Evolutionary conservation across 2,329 filamentous ascomycete species (phyloP).

Genomic region (Xylaria sp.): DNA sequence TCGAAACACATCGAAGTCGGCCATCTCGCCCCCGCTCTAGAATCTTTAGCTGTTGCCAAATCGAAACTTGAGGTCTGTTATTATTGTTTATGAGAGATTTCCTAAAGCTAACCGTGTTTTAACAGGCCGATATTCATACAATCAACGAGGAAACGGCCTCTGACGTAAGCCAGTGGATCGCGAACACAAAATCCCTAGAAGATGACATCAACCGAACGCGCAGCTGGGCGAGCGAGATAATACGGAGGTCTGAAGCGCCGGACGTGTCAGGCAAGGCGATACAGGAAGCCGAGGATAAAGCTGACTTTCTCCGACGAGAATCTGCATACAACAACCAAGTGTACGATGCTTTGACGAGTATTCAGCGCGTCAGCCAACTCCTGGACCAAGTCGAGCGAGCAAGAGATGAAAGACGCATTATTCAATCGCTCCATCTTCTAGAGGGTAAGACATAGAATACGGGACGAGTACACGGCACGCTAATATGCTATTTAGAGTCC

Average conservation of each 20-base stretch:
- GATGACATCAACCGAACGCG: slow-evolving; percentile 86
- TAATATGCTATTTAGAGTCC: slow-evolving; percentile 57
- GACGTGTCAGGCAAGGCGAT: slow-evolving; percentile 64
- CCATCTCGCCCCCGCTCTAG: slow-evolving; percentile 56
- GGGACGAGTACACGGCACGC: slow-evolving; percentile 16
- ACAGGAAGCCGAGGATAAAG: slow-evolving; percentile 64
- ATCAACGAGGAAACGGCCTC: slow-evolving; percentile 81
- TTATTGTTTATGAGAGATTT: background rate
- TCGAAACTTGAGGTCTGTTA: slow-evolving; percentile 57
- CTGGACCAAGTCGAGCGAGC: slow-evolving; percentile 70
- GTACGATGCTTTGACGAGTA: slow-evolving; percentile 59
- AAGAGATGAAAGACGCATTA: slow-evolving; percentile 63
- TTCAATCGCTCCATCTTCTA: slow-evolving; percentile 67
- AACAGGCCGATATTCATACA: slow-evolving; percentile 74
- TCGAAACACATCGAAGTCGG: slow-evolving; percentile 50
- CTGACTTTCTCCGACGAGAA: slow-evolving; percentile 68
- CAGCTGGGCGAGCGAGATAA: slow-evolving; percentile 81
- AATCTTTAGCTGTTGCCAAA: slow-evolving; percentile 57
- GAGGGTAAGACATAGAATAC: slow-evolving; percentile 58
- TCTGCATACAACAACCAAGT: slow-evolving; percentile 69
- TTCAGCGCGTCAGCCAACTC: slow-evolving; percentile 69
- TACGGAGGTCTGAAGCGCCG: slow-evolving; percentile 77
- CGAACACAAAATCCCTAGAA: slow-evolving; percentile 84
- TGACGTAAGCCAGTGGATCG: slow-evolving; percentile 87
- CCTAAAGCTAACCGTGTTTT: slow-evolving; percentile 23